Evolutionary conservation across 306 rosid species (phyloP).

Genomic region (Quercus bicolor): DNA sequence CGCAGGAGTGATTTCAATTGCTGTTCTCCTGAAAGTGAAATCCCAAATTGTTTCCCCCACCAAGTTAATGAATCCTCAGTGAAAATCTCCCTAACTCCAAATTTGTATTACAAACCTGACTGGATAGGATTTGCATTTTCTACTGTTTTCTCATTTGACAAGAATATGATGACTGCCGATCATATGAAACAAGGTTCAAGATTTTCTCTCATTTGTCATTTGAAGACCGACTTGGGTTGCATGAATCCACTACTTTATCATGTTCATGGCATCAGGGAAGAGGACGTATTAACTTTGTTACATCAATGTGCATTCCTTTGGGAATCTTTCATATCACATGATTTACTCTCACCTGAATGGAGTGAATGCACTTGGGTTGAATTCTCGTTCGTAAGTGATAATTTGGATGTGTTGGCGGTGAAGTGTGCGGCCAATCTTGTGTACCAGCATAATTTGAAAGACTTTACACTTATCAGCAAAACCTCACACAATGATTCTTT

Average conservation of each 20-base stretch:
- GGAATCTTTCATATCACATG: neutral
- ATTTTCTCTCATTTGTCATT: neutral
- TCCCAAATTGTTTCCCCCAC: neutral
- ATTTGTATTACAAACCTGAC: neutral
- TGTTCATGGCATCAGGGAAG: neutral
- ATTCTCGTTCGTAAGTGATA: neutral
- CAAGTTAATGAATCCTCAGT: neutral
- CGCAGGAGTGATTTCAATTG: no score
- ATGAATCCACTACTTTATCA: neutral
- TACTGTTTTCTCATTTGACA: neutral
- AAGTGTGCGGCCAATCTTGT: neutral
- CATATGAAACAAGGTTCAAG: neutral
- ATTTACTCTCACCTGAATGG: accelerated
- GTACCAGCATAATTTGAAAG: neutral
- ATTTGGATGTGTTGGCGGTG: neutral
- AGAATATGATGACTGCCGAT: neutral
- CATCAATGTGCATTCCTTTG: neutral
- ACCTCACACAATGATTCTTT: neutral
- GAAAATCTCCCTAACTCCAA: neutral
- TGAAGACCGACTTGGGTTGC: no score
- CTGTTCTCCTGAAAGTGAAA: neutral
- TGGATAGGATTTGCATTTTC: neutral
- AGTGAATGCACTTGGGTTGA: neutral
- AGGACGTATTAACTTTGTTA: neutral
- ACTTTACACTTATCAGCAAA: neutral